Percentiles rank a stretch among this genome's conserved stretches.
Evolutionary conservation across 176 grass and related monocot genomes (phyloP).

Genomic region (Oryza brachyantha): DNA sequence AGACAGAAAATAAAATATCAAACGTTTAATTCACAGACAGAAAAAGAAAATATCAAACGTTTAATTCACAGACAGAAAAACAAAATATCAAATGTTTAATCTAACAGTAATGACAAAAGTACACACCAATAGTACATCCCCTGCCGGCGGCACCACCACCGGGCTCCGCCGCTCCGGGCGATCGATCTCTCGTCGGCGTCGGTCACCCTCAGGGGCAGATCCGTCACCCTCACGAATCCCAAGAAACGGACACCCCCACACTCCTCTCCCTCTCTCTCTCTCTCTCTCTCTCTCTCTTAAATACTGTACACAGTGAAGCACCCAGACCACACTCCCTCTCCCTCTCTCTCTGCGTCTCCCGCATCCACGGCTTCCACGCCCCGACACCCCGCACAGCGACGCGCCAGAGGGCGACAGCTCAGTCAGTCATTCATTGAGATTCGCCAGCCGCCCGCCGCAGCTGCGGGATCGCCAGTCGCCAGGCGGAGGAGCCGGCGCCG

Average conservation of each 20-base stretch:
- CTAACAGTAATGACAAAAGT: too few species aligned
- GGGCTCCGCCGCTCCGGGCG: too few species aligned
- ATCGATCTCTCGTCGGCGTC: neutral
- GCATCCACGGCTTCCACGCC: neutral
- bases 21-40: too few species aligned
- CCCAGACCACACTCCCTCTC: neutral
- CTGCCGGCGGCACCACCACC: neutral
- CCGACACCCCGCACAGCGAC: constrained; percentile 28
- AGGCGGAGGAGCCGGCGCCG: neutral
- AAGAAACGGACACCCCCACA: neutral
- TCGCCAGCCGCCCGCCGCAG: too few species aligned
- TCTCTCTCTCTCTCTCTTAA: constrained; percentile 6
- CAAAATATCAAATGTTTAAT: too few species aligned
- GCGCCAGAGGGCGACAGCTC: constrained; percentile 18
- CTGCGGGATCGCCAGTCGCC: constrained; percentile 7
- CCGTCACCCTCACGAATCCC: constrained; percentile 10
- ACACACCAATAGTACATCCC: too few species aligned
- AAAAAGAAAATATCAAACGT: too few species aligned
- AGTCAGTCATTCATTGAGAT: too few species aligned
- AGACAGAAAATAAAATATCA: too few species aligned
- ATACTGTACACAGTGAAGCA: constrained; percentile 19
- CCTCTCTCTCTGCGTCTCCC: neutral
- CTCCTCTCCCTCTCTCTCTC: neutral
- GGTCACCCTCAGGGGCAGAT: constrained; percentile 18
- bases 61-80: too few species aligned